These are phyloP conservation scores for Auriscalpium orientale DNA, from an alignment of 768 basidiomycete species.

Conservation along the genomic window DNA sequence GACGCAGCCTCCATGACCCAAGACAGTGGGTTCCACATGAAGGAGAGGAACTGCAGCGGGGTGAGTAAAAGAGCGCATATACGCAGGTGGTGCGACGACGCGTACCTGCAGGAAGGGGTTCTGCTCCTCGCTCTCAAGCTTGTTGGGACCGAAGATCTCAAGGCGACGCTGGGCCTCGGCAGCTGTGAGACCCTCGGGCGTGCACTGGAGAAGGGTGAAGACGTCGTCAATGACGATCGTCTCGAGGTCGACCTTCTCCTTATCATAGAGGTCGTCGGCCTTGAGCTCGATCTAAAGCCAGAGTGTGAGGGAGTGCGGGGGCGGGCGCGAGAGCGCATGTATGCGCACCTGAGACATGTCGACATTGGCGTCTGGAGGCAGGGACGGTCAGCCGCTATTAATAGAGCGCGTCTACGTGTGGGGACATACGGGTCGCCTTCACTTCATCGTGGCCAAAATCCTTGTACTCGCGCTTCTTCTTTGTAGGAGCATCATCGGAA, in stretches of 20 bases:
- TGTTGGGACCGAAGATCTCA: slow-evolving; percentile 94
- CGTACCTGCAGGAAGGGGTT: slow-evolving; percentile 52
- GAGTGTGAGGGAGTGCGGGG: not conserved
- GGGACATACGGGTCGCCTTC: slow-evolving; percentile 59
- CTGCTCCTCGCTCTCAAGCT: slow-evolving; percentile 84
- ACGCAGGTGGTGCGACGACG: not conserved
- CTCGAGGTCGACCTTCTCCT: slow-evolving; percentile 99
- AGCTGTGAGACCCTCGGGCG: slow-evolving; percentile 64
- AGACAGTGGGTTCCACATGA: slow-evolving; percentile 99
- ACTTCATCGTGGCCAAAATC: slow-evolving; percentile 67
- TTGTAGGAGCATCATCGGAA: slow-evolving; percentile 20
- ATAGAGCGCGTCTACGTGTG: not conserved
- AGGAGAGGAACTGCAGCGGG: slow-evolving; percentile 67
- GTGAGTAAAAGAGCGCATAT: not conserved
- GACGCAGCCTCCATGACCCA: slow-evolving; percentile 99
- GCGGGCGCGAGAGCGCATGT: not conserved
- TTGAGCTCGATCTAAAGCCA: slow-evolving; percentile 66
- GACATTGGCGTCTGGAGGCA: slow-evolving; percentile 66
- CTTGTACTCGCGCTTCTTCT: slow-evolving; percentile 81
- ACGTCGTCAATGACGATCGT: slow-evolving; percentile 95
- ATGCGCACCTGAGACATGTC: slow-evolving; percentile 68
- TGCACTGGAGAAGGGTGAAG: slow-evolving; percentile 90
- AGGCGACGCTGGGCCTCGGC: slow-evolving; percentile 80
- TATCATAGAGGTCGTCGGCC: slow-evolving; percentile 92
- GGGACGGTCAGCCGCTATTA: slow-evolving; percentile 11